Evolutionary conservation across 2,329 filamentous ascomycete species (phyloP).

Genomic region (Ceratocystis colombiana): DNA sequence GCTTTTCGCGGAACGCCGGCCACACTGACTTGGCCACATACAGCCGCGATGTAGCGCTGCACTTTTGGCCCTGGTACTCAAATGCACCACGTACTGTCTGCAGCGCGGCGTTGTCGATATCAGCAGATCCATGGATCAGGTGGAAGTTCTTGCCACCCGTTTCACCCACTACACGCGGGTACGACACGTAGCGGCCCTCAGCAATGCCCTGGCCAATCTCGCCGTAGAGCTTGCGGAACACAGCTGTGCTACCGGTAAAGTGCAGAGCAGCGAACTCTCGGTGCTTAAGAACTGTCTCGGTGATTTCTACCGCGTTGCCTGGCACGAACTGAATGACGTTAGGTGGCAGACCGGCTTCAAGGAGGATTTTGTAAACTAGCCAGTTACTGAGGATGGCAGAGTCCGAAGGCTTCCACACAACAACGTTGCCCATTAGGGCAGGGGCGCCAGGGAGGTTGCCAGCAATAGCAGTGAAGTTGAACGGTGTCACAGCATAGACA

Average conservation of each 20-base stretch:
- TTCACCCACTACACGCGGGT: constrained; percentile 82
- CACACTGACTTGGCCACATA: constrained; percentile 70
- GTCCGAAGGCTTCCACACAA: constrained; percentile 94
- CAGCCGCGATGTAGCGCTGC: constrained; percentile 69
- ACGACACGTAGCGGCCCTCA: constrained; percentile 70
- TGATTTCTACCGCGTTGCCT: constrained; percentile 76
- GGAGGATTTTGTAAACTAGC: constrained; percentile 78
- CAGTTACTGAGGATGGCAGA: constrained; percentile 82
- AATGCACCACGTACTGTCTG: constrained; percentile 81
- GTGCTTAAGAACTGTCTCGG: constrained; percentile 64
- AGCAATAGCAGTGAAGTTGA: constrained; percentile 95
- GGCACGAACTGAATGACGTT: constrained; percentile 92
- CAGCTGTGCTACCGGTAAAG: constrained; percentile 85
- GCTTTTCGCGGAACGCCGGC: constrained; percentile 56
- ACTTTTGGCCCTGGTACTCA: constrained; percentile 88
- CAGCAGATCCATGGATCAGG: constrained; percentile 65
- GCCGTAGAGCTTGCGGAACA: constrained; percentile 82
- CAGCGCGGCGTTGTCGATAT: constrained; percentile 66
- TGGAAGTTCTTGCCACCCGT: constrained; percentile 94
- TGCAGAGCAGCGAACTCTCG: constrained; percentile 80
- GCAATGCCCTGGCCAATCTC: constrained; percentile 74
- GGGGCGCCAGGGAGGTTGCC: constrained; percentile 77
- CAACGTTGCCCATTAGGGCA: constrained; percentile 84
- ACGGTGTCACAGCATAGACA: constrained; percentile 86
- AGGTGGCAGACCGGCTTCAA: constrained; percentile 80